These are phyloP conservation scores for Phytophthora pseudosyringae DNA, from an alignment of 352 stramenopile species.

Conservation along the genomic window DNA sequence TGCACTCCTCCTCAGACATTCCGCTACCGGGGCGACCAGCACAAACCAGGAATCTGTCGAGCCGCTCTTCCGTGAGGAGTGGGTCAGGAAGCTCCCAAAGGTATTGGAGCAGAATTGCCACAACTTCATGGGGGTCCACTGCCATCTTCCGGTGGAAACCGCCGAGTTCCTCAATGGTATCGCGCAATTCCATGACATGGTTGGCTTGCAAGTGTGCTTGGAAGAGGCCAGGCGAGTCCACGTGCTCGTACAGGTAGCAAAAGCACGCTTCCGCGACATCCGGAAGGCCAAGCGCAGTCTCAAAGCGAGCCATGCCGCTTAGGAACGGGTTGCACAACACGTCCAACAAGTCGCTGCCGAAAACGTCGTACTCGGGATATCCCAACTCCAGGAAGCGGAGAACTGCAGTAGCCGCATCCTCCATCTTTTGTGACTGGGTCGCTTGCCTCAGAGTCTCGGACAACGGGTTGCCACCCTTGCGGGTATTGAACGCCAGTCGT, in stretches of 20 bases:
- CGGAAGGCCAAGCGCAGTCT: constrained; percentile 82
- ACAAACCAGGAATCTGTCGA: constrained; percentile 76
- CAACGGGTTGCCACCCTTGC: constrained; percentile 79
- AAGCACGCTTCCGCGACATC: constrained; percentile 84
- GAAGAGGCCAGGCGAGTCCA: constrained; percentile 81
- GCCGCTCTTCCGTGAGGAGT: constrained; percentile 72
- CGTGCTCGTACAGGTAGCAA: constrained; percentile 78
- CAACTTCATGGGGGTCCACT: constrained; percentile 81
- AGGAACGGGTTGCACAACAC: constrained; percentile 88
- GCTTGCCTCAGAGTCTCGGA: constrained; percentile 71
- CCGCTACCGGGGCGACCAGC: constrained; percentile 35
- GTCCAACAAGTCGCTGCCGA: constrained; percentile 74
- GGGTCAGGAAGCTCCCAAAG: constrained; percentile 84
- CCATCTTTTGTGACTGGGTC: constrained; percentile 63
- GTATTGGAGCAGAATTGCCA: constrained; percentile 81
- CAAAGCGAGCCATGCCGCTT: constrained; percentile 84
- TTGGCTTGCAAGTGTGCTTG: constrained; percentile 80
- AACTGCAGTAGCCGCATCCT: constrained; percentile 74
- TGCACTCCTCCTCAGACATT: constrained; percentile 64
- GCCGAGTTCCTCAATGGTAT: constrained; percentile 83
- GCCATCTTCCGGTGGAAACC: constrained; percentile 87
- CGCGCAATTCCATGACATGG: constrained; percentile 80
- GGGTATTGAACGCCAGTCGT: constrained; percentile 70
- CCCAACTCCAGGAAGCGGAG: constrained; percentile 86
- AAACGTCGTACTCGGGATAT: constrained; percentile 87